phyloP scores from a whole-genome alignment of 2,329 filamentous ascomycete genomes.

The Dactylellina leptospora region DNA sequence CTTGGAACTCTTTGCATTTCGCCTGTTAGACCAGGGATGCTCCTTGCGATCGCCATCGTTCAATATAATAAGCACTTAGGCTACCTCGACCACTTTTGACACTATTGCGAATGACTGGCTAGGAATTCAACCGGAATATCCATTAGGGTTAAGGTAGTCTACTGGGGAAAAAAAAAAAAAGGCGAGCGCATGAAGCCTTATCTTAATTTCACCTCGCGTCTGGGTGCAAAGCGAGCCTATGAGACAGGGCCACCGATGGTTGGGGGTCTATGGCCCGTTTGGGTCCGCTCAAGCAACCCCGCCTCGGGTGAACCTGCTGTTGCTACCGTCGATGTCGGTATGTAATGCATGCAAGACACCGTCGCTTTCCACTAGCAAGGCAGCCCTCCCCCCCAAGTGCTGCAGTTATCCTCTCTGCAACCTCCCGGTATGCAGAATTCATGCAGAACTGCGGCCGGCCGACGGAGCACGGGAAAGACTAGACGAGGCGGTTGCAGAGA shows the following conservation, averaged over 20 bases:
- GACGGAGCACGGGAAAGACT: conserved; percentile 40
- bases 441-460: conserved; percentile 1
- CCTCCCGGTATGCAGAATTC: conserved; percentile 46
- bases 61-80: conserved; percentile 44
- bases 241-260: conserved; percentile 9
- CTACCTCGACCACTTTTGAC: conserved; percentile 32
- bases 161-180: conserved; percentile 7
- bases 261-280: conserved; percentile 36
- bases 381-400: conserved; percentile 36
- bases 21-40: conserved; percentile 39
- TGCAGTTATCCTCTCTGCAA: conserved; percentile 21
- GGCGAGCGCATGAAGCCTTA: conserved; percentile 10
- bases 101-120: conserved; percentile 23
- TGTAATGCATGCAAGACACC: conserved; percentile 45
- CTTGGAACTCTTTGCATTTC: conserved; percentile 22
- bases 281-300: conserved; percentile 23
- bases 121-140: conserved; percentile 29
- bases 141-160: conserved; percentile 4
- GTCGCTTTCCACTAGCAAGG: conserved; percentile 30
- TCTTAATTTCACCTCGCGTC: conserved; percentile 25
- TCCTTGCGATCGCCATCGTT: conserved; percentile 53
- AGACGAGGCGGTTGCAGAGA: conserved; percentile 42
- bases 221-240: neutral
- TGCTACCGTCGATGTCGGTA: conserved; percentile 33
- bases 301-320: conserved; percentile 46